Evolutionary conservation across 495 filamentous ascomycete genomes (phyloP).

Genomic region (Talaromyces liani): DNA sequence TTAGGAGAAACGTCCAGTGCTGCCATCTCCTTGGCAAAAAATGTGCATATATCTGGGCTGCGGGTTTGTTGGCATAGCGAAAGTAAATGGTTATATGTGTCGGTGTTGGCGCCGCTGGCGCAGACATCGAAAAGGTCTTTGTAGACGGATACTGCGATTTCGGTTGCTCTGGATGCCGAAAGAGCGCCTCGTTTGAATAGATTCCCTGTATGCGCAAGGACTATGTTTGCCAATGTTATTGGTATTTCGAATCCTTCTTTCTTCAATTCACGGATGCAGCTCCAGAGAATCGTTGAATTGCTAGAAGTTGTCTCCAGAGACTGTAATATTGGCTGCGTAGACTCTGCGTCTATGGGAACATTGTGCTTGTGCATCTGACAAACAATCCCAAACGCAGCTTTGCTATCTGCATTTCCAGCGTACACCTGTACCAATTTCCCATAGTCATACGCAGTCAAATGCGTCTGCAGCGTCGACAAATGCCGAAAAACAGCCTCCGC

Average conservation of each 20-base stretch:
- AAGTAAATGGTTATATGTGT: conserved; percentile 63
- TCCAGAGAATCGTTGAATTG: conserved; percentile 37
- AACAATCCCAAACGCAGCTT: conserved; percentile 51
- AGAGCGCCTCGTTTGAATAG: conserved; percentile 20
- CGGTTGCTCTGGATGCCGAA: conserved; percentile 13
- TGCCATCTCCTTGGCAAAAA: conserved; percentile 68
- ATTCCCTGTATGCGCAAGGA: conserved; percentile 26
- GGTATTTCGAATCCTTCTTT: conserved; percentile 22
- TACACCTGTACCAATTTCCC: conserved; percentile 67
- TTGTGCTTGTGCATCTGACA: conserved; percentile 60
- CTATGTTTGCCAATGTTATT: conserved; percentile 22
- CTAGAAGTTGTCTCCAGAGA: conserved; percentile 28
- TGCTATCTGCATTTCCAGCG: conserved; percentile 43
- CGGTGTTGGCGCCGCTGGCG: conserved; percentile 45
- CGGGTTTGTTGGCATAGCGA: conserved; percentile 44
- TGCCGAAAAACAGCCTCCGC: conserved; percentile 32
- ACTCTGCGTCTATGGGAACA: conserved; percentile 21
- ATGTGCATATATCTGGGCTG: conserved; percentile 53
- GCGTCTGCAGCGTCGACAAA: conserved; percentile 37
- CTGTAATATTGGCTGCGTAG: conserved; percentile 50
- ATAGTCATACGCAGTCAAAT: conserved; percentile 60
- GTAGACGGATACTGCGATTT: conserved; percentile 60
- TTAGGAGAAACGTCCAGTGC: conserved; percentile 53
- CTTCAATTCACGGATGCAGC: conserved; percentile 45
- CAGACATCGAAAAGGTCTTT: conserved; percentile 59